Conservation (phyloP, 2,329 filamentous ascomycete species). For the Fusarium buxicola region DNA sequence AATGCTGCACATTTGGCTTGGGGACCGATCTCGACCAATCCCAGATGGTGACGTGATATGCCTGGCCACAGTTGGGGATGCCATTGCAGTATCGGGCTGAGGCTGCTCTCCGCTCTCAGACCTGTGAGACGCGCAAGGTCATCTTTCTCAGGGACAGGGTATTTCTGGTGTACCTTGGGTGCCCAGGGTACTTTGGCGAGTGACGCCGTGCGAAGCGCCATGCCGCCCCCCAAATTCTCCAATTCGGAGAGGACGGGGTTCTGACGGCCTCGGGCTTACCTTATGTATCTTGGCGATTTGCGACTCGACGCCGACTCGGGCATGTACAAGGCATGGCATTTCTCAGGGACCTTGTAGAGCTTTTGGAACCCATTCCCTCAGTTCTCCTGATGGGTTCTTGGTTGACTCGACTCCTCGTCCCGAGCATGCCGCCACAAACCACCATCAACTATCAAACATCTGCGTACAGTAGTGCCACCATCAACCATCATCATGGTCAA, state of each 20-base stretch:
- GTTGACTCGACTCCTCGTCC: background rate
- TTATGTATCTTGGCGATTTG: conserved; percentile 24
- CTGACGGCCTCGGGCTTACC: conserved; percentile 24
- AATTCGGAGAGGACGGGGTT: conserved; percentile 10
- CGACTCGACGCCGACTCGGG: conserved; percentile 25
- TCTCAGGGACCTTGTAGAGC: background rate
- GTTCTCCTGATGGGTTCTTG: background rate
- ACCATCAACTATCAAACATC: background rate
- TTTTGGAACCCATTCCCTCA: background rate
- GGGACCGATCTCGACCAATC: conserved; percentile 10
- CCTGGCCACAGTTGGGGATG: conserved; percentile 19
- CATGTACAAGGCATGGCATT: conserved; percentile 5
- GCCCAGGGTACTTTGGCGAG: conserved; percentile 34
- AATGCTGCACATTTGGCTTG: conserved; percentile 8
- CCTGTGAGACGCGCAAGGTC: conserved; percentile 19
- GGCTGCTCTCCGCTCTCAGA: conserved; percentile 25
- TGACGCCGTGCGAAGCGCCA: conserved; percentile 46
- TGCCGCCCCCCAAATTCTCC: conserved; percentile 40
- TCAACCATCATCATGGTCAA: conserved; percentile 2
- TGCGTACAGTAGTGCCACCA: conserved; percentile 1
- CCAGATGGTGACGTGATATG: conserved; percentile 28
- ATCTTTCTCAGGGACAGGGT: conserved; percentile 8
- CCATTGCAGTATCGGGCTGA: conserved; percentile 15
- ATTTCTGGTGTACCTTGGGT: conserved; percentile 16
- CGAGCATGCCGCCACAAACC: background rate